phyloP scores from a whole-genome alignment of 116 monocot species.

The Zostera marina region DNA sequence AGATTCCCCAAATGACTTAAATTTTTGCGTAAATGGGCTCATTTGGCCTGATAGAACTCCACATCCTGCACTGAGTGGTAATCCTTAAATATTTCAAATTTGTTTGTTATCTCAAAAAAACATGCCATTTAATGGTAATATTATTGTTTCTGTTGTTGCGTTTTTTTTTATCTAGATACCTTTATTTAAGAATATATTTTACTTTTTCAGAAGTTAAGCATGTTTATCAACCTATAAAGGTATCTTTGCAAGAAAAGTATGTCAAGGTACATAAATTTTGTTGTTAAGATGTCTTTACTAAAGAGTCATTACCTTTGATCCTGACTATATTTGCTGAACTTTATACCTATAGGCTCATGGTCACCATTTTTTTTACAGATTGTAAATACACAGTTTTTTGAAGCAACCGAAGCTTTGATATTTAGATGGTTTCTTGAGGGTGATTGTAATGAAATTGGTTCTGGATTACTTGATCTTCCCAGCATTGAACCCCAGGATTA shows the following conservation, averaged over 20 bases:
- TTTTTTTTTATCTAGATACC: background rate
- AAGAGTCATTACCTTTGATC: background rate
- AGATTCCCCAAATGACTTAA: constrained; percentile 83
- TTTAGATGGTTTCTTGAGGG: constrained; percentile 76
- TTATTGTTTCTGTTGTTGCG: background rate
- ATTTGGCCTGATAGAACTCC: constrained; percentile 90
- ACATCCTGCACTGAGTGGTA: constrained; percentile 93
- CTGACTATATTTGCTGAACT: background rate
- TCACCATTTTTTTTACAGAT: constrained; percentile 27
- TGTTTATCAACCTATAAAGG: constrained; percentile 83
- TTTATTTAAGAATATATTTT: background rate
- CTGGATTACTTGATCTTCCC: constrained; percentile 49
- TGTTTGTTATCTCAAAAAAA: background rate
- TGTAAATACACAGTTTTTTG: constrained; percentile 62
- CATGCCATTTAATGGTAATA: background rate
- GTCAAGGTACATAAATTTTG: constrained; percentile 34
- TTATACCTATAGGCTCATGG: background rate
- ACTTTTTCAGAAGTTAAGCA: constrained; percentile 84
- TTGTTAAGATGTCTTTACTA: background rate
- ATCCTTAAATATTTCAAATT: constrained; percentile 2
- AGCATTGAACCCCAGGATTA: constrained; percentile 40
- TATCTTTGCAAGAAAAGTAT: constrained; percentile 21
- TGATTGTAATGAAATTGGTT: constrained; percentile 59
- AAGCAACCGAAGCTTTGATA: constrained; percentile 49
- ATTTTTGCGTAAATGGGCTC: constrained; percentile 94